Evolutionary conservation across 192 early-diverging fungal genomes (phyloP).

Genomic region (Podila epicladia): DNA sequence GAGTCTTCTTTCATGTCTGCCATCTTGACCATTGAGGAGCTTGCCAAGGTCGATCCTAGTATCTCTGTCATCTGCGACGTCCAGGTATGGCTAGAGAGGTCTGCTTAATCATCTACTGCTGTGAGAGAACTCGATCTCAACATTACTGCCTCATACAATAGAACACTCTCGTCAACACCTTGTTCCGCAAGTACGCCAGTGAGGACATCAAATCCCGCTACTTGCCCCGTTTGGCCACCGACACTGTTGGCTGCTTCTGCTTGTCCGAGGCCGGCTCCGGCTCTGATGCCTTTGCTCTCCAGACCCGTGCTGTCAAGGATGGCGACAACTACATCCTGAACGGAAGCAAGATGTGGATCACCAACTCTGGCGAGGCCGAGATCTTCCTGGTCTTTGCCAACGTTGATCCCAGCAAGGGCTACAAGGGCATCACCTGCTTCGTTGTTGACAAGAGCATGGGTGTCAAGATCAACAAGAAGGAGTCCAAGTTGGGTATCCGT

Average conservation of each 20-base stretch:
- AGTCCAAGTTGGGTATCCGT: slow-evolving; percentile 97
- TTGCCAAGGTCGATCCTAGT: slow-evolving; percentile 96
- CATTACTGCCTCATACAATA: slow-evolving; percentile 42
- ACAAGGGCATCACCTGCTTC: slow-evolving; percentile 98
- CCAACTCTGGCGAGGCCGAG: slow-evolving; percentile 95
- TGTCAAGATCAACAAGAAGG: slow-evolving; percentile 94
- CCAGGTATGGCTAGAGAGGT: slow-evolving; percentile 55
- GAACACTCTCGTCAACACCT: slow-evolving; percentile 96
- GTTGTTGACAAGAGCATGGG: slow-evolving; percentile 94
- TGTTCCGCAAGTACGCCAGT: slow-evolving; percentile 86
- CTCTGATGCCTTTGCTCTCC: slow-evolving; percentile 92
- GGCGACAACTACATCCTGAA: slow-evolving; percentile 92
- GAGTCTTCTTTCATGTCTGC: slow-evolving; percentile 86
- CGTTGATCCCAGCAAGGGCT: slow-evolving; percentile 91
- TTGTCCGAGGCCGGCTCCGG: slow-evolving; percentile 94
- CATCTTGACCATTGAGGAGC: slow-evolving; percentile 89
- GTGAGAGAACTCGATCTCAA: not conserved
- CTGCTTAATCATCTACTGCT: not conserved
- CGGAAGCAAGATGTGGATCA: slow-evolving; percentile 94
- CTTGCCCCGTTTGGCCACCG: slow-evolving; percentile 83
- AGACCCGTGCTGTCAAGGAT: slow-evolving; percentile 85
- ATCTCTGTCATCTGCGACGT: slow-evolving; percentile 93
- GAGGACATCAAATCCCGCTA: slow-evolving; percentile 83
- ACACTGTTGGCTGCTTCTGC: slow-evolving; percentile 94
- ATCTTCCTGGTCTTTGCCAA: slow-evolving; percentile 99